phyloP scores from a whole-genome alignment of 441 rosid genomes.

The Gossypium trilobum region DNA sequence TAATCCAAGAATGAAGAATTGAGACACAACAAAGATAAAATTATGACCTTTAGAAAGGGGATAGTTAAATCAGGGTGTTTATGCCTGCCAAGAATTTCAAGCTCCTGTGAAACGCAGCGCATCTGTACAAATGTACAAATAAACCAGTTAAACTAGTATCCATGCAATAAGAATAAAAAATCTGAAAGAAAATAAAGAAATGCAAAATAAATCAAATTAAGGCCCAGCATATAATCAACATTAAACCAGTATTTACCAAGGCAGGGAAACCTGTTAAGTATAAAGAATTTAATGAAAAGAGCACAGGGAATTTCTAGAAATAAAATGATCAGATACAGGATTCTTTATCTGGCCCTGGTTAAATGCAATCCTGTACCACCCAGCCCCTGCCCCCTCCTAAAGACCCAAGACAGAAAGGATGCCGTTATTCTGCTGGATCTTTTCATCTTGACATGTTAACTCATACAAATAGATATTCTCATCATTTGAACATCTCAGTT shows the following conservation, averaged over 20 bases:
- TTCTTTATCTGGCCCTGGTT: neutral
- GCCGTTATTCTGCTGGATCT: neutral
- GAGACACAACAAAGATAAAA: neutral
- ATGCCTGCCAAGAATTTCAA: slow-evolving; percentile 88
- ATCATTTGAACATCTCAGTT: neutral
- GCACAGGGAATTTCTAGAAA: neutral
- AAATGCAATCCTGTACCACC: neutral
- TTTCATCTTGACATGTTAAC: neutral
- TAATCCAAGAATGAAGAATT: neutral
- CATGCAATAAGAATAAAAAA: neutral
- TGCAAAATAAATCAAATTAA: neutral
- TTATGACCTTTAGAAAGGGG: slow-evolving; percentile 73
- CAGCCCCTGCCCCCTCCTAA: neutral
- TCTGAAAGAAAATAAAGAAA: neutral
- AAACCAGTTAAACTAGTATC: neutral
- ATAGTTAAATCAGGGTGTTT: slow-evolving; percentile 80
- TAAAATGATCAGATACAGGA: neutral
- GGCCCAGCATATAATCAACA: neutral
- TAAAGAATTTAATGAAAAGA: neutral
- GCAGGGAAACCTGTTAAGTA: neutral
- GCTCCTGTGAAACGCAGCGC: slow-evolving; percentile 69
- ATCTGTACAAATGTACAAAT: slow-evolving; percentile 44
- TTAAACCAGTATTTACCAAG: neutral
- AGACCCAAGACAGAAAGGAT: neutral
- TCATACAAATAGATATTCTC: neutral